Base-by-base conservation (phyloP, 208 protist species). In the Acanthamoeba castellanii region DNA sequence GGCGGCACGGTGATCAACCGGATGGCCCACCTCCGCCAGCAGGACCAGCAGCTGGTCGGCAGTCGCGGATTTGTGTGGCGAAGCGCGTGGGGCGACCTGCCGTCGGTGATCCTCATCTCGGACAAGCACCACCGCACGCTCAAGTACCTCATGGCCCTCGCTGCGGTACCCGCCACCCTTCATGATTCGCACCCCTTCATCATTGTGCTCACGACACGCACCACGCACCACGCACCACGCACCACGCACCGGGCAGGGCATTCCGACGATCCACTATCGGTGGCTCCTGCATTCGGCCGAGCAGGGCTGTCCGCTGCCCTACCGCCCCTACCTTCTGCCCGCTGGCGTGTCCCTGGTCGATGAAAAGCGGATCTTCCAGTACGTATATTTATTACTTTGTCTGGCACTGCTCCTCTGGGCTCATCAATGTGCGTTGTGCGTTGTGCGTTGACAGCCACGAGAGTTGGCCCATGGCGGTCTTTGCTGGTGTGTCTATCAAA, bases 91-190 rank as follows among this genome's bases (percentile, higher is more conserved):
- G 84, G 84, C 55, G 84, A 91, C 52, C 84, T 91, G 52, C 84
- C 84, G 9, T 70, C 84, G 57, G 16, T 70, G 8, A 14, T 91
- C 32, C 84, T 91, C 55, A 91, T 91, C 5, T 91, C 84, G 30
- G 84, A 91, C 84, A 91, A 91, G 52, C 84, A 91, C 84, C 84
- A 91, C 55, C 50, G 84, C 34, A 91, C 84, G 16, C 84, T 91
- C 11, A 91, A 91, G 52, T 91, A 91, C 34, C 30, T 91, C 2
- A 61, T 91, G 50, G 84, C 84, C 20, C 16, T 91, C 34, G 84
- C 84, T 11, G 50, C 84, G 84, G 84, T 91, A 68, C 59, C 13
- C 42, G 27, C 42, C 37, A 42, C 37, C 37, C 37, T 42, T 42
- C 37, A 42, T 3, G 37, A 42, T 42, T 3, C 37, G 6, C 37